phyloP scores from a whole-genome alignment of 2,329 filamentous ascomycete genomes.

The Plectosphaerella sp. region DNA sequence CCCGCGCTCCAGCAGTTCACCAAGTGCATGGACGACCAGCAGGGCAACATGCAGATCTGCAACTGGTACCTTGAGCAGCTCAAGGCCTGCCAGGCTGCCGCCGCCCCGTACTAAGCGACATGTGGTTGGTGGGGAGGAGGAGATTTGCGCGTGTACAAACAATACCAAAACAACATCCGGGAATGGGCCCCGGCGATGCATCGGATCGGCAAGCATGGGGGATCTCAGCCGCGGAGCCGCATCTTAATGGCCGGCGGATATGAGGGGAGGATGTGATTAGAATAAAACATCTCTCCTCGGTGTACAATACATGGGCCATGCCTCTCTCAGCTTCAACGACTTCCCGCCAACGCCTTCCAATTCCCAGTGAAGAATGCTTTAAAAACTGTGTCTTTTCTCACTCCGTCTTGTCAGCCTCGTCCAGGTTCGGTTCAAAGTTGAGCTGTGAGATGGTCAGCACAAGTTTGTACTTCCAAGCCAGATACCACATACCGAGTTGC shows the following conservation, averaged over 20 bases:
- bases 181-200: neutral
- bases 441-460: slow-evolving; percentile 40
- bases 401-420: slow-evolving; percentile 35
- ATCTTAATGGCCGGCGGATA: neutral
- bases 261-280: neutral
- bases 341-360: too few relatives aligned
- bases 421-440: slow-evolving; percentile 64
- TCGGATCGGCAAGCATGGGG: slow-evolving; percentile 1
- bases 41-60: slow-evolving; percentile 92
- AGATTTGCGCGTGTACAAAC: neutral
- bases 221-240: neutral
- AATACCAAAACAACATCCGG: neutral
- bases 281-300: neutral
- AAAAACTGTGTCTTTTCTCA: neutral
- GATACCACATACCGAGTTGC: slow-evolving; percentile 68
- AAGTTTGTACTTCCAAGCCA: neutral
- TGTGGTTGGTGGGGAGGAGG: neutral
- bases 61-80: slow-evolving; percentile 98
- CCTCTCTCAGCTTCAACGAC: neutral
- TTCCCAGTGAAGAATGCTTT: neutral
- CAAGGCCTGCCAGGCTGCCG: slow-evolving; percentile 80
- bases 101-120: slow-evolving; percentile 59
- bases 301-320: slow-evolving; percentile 2
- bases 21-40: slow-evolving; percentile 93
- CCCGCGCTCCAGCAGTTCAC: slow-evolving; percentile 81